A percentile compares a stretch with the other conserved stretches of the same genome.
Evolutionary conservation across 1,139 yeast genomes (phyloP).

Genomic region (Pichia sorboxylosa): DNA sequence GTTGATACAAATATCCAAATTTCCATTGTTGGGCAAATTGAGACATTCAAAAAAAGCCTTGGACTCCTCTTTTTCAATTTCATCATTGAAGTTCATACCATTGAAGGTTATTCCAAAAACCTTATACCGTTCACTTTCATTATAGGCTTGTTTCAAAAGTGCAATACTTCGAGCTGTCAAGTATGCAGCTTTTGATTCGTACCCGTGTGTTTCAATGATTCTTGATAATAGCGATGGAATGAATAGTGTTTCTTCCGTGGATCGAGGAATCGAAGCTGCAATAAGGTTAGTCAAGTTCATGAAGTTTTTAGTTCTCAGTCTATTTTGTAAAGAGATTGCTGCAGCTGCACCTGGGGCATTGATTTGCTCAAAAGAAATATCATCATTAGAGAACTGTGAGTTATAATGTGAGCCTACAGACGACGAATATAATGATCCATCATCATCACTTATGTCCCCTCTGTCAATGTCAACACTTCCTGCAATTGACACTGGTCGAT

Average conservation of each 20-base stretch:
- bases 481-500: slow-evolving; percentile 53
- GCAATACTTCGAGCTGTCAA: slow-evolving; percentile 62
- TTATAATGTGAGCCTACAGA: not conserved
- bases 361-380: slow-evolving; percentile 36
- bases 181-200: slow-evolving; percentile 54
- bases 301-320: slow-evolving; percentile 35
- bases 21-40: slow-evolving; percentile 44
- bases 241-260: slow-evolving; percentile 66
- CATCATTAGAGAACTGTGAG: not conserved
- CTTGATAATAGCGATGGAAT: slow-evolving; percentile 61
- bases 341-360: slow-evolving; percentile 79
- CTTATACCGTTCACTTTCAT: slow-evolving; percentile 17
- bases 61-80: slow-evolving; percentile 29
- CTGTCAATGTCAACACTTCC: slow-evolving; percentile 39
- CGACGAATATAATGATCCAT: slow-evolving; percentile 9
- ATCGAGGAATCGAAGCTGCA: slow-evolving; percentile 63
- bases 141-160: slow-evolving; percentile 41
- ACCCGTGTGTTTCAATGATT: slow-evolving; percentile 59
- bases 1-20: slow-evolving; percentile 45
- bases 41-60: slow-evolving; percentile 33
- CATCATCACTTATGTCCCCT: slow-evolving; percentile 41
- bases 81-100: slow-evolving; percentile 25
- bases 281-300: slow-evolving; percentile 51
- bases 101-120: slow-evolving; percentile 24
- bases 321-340: slow-evolving; percentile 51